These are phyloP conservation scores for Verticillium longisporum DNA, from an alignment of 2,329 filamentous ascomycete species.

Conservation along the genomic window DNA sequence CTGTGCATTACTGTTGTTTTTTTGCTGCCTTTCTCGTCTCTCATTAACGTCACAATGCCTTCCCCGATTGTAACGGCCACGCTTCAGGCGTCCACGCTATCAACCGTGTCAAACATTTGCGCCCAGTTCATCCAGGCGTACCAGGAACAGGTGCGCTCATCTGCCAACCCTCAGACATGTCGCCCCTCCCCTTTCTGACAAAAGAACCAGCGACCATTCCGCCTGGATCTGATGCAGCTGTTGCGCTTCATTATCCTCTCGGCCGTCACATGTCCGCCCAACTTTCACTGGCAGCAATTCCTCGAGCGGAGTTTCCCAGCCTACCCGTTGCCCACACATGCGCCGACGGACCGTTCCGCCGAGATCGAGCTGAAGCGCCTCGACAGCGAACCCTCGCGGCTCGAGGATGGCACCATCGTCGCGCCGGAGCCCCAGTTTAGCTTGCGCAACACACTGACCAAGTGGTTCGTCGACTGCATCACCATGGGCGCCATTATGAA, in stretches of 20 bases:
- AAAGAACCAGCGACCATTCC: slow-evolving; percentile 24
- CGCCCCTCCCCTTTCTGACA: not conserved
- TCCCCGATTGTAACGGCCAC: slow-evolving; percentile 46
- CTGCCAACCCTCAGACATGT: too few relatives aligned
- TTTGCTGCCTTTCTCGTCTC: not conserved
- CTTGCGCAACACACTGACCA: slow-evolving; percentile 33
- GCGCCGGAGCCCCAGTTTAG: slow-evolving; percentile 26
- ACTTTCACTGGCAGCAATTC: slow-evolving; percentile 51
- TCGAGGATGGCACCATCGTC: slow-evolving; percentile 10
- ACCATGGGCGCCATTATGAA: slow-evolving; percentile 38
- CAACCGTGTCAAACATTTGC: slow-evolving; percentile 45
- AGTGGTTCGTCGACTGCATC: slow-evolving; percentile 46
- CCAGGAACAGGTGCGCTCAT: slow-evolving; percentile 28
- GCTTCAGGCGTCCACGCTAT: slow-evolving; percentile 44
- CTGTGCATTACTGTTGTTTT: not conserved
- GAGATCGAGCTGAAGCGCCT: slow-evolving; percentile 22
- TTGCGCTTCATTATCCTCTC: slow-evolving; percentile 48
- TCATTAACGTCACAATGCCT: slow-evolving; percentile 25
- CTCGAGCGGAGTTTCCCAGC: slow-evolving; percentile 48
- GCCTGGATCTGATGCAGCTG: slow-evolving; percentile 39
- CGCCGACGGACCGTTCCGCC: slow-evolving; percentile 14
- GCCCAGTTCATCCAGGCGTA: slow-evolving; percentile 48
- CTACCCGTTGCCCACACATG: slow-evolving; percentile 20
- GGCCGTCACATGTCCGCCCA: slow-evolving; percentile 47
- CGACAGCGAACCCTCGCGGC: slow-evolving; percentile 3